Evolutionary conservation across 805 yeast species (phyloP).

Genomic region (Hanseniaspora meyeri): DNA sequence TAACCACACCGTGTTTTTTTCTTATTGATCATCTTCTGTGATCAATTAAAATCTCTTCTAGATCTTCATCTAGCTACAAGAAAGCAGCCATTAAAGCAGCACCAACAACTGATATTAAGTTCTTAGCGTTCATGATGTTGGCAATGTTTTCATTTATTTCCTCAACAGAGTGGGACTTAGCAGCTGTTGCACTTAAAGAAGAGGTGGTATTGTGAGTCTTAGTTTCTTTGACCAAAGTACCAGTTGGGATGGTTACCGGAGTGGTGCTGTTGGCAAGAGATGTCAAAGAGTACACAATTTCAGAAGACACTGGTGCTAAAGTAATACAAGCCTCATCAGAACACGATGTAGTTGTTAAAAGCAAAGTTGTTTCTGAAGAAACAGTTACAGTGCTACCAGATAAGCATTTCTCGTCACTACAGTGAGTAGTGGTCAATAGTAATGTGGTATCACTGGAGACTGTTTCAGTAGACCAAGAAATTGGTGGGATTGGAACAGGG

Average conservation of each 20-base stretch:
- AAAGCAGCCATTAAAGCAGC: neutral
- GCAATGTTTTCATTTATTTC: neutral
- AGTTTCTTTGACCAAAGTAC: neutral
- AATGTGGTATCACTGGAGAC: neutral
- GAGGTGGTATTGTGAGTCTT: neutral
- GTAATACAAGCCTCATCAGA: neutral
- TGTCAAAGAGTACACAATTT: constrained; percentile 2
- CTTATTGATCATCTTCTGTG: neutral
- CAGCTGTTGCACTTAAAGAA: neutral
- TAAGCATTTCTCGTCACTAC: neutral
- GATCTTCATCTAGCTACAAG: neutral
- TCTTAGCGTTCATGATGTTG: neutral
- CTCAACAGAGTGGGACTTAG: neutral
- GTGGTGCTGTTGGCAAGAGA: neutral
- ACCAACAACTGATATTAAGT: neutral
- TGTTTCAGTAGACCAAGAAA: neutral
- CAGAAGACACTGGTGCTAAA: neutral
- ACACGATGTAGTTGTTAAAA: neutral
- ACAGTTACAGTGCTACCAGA: neutral
- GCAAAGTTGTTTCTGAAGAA: neutral
- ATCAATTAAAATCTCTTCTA: neutral
- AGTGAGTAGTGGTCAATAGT: neutral
- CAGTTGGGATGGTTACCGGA: neutral
- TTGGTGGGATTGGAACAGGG: neutral
- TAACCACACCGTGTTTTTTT: no score